Evolutionary conservation across 208 protist genomes (phyloP).

Genomic region (Naegleria fowleri): DNA sequence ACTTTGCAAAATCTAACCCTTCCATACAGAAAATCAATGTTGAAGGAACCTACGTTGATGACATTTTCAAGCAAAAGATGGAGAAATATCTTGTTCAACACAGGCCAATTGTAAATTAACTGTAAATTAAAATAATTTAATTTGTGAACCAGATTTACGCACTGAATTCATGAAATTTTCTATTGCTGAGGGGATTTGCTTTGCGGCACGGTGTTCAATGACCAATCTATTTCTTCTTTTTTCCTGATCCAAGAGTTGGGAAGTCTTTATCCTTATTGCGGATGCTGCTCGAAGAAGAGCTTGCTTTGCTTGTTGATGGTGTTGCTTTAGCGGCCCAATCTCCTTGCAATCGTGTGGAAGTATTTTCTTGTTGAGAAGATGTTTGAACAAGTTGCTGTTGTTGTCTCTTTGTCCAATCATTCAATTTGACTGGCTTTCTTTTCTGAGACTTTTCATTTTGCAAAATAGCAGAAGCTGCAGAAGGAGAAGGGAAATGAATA

Average conservation of each 20-base stretch:
- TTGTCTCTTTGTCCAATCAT: not conserved
- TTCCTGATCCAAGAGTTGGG: not conserved
- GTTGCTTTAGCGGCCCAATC: not conserved
- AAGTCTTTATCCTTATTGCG: not conserved
- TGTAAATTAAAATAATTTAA: not conserved
- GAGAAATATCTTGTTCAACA: not conserved
- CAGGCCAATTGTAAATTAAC: not conserved
- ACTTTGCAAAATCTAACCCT: not conserved
- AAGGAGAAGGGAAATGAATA: not conserved
- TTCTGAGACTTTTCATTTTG: not conserved
- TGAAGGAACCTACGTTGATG: not conserved
- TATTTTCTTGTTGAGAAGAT: not conserved
- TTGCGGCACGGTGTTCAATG: no score
- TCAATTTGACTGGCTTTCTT: not conserved
- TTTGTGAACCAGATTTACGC: no score
- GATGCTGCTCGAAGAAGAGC: not conserved
- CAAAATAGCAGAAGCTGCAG: not conserved
- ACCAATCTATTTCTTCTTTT: not conserved
- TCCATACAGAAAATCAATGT: not conserved
- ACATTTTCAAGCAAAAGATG: not conserved
- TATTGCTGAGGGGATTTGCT: no score
- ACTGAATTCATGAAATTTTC: no score
- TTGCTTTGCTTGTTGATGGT: not conserved
- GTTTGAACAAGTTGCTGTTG: not conserved
- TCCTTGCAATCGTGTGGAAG: not conserved